These are phyloP conservation scores for Fomitopsis schrenkii DNA, from an alignment of 1,284 basidiomycete species.

Conservation along the genomic window DNA sequence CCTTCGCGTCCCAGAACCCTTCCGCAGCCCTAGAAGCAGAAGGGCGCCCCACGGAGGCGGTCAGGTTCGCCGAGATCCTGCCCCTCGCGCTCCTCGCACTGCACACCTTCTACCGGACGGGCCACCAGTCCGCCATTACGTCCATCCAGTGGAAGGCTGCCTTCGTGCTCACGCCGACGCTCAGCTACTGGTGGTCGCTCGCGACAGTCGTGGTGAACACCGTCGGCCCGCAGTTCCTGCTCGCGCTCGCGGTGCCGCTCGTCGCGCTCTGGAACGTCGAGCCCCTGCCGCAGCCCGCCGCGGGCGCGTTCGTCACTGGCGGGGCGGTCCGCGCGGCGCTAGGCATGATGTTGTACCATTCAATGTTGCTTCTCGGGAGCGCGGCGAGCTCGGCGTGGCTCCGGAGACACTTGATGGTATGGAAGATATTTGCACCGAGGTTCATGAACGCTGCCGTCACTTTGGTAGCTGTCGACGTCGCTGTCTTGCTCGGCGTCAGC, in stretches of 20 bases:
- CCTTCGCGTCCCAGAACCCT: constrained; percentile 42
- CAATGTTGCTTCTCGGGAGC: constrained; percentile 62
- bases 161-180: constrained; percentile 69
- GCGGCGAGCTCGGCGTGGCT: constrained; percentile 76
- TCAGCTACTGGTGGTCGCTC: constrained; percentile 76
- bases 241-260: constrained; percentile 66
- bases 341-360: constrained; percentile 70
- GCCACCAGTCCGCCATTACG: constrained; percentile 88
- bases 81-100: constrained; percentile 75
- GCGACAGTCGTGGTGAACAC: constrained; percentile 81
- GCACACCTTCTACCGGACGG: constrained; percentile 82
- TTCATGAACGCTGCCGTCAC: constrained; percentile 76
- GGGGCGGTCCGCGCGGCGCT: constrained; percentile 48
- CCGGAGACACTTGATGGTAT: constrained; percentile 94
- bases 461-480: constrained; percentile 53
- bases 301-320: constrained; percentile 29
- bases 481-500: constrained; percentile 45
- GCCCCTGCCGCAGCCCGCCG: constrained; percentile 39
- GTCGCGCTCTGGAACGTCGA: constrained; percentile 88
- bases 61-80: constrained; percentile 65
- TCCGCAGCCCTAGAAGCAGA: constrained; percentile 35
- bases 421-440: constrained; percentile 97
- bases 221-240: constrained; percentile 66
- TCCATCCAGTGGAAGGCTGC: constrained; percentile 96
- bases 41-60: constrained; percentile 27